Conservation (phyloP, 1,284 basidiomycete genomes). For the Trametes hirsuta region DNA sequence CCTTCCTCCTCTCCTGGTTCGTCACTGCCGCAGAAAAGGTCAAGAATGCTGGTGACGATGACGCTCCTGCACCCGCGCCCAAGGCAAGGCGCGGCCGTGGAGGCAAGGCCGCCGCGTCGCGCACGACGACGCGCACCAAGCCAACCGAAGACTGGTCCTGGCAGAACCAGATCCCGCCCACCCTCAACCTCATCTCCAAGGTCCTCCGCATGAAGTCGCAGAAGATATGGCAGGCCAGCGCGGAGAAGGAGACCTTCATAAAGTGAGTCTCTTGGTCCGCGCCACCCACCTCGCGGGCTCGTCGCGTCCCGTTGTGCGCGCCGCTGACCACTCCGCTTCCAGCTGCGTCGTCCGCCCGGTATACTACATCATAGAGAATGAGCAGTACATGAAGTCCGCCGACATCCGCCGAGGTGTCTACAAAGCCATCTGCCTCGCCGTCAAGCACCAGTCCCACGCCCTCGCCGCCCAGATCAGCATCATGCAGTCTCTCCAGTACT, state of each 20-base stretch:
- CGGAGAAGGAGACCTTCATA: slow-evolving; percentile 84
- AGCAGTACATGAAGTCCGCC: slow-evolving; percentile 84
- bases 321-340: neutral
- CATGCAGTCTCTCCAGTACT: slow-evolving; percentile 92
- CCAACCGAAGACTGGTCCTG: slow-evolving; percentile 69
- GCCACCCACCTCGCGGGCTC: neutral
- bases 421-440: slow-evolving; percentile 89
- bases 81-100: slow-evolving; percentile 61
- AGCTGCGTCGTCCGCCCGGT: slow-evolving; percentile 88
- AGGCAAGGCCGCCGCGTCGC: slow-evolving; percentile 52
- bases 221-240: slow-evolving; percentile 86
- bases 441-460: slow-evolving; percentile 89
- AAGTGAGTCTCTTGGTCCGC: slow-evolving; percentile 53
- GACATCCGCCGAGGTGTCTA: slow-evolving; percentile 78
- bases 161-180: slow-evolving; percentile 74
- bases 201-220: slow-evolving; percentile 77
- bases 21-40: slow-evolving; percentile 77
- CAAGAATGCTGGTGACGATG: slow-evolving; percentile 59
- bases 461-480: slow-evolving; percentile 88
- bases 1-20: slow-evolving; percentile 88
- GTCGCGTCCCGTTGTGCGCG: neutral
- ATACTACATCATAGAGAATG: slow-evolving; percentile 86
- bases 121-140: slow-evolving; percentile 46
- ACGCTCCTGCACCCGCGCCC: slow-evolving; percentile 44
- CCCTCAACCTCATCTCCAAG: slow-evolving; percentile 71